Conservation (phyloP, 2,329 filamentous ascomycete species). For the Microsporum canis region DNA sequence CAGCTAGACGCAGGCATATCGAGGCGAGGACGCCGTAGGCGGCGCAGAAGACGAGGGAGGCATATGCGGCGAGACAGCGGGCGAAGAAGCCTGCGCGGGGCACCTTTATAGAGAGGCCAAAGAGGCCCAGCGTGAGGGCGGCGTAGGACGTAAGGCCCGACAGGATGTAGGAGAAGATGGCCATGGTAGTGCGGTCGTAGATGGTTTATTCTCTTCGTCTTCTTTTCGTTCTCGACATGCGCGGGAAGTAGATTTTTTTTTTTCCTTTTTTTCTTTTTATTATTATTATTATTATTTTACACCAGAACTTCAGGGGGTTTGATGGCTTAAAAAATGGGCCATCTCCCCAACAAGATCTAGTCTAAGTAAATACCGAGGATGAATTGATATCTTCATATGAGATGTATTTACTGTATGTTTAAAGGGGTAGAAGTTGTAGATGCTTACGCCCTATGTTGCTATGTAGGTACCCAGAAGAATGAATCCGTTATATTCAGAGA, state of each 20-base stretch:
- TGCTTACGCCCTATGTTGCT: background rate
- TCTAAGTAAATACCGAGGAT: background rate
- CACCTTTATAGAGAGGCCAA: conserved; percentile 33
- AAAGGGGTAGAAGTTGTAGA: background rate
- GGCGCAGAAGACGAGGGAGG: conserved; percentile 40
- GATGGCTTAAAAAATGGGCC: background rate
- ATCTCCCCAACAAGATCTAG: background rate
- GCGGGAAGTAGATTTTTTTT: background rate
- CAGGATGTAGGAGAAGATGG: conserved; percentile 48
- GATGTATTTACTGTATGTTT: background rate
- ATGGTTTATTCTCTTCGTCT: background rate
- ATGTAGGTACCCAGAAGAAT: too few relatives aligned
- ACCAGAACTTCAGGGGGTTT: background rate
- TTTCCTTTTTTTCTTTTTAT: background rate
- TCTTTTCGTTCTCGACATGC: background rate
- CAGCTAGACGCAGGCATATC: conserved; percentile 56
- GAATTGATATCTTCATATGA: background rate
- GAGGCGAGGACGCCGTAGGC: conserved; percentile 66
- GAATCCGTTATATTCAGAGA: too few relatives aligned
- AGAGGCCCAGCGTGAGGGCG: conserved; percentile 43
- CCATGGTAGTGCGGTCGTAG: conserved; percentile 38
- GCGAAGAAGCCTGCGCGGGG: conserved; percentile 37
- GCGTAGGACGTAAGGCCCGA: conserved; percentile 55
- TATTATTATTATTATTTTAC: background rate
- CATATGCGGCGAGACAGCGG: conserved; percentile 37